phyloP scores from a whole-genome alignment of 2,329 filamentous ascomycete genomes.

The Teratosphaeria epicoccoides region DNA sequence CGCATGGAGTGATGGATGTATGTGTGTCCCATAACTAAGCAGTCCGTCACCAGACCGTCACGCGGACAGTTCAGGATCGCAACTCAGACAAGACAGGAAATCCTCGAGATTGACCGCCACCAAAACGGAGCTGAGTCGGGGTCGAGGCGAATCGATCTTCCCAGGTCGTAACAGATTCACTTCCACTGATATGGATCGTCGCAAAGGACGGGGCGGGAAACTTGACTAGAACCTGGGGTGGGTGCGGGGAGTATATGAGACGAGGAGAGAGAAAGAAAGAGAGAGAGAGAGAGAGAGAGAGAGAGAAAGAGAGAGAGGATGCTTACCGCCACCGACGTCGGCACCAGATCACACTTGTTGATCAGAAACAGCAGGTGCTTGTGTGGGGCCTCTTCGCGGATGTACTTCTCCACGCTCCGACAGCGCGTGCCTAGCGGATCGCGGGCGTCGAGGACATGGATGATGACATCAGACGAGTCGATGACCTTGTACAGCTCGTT shows the following conservation, averaged over 20 bases:
- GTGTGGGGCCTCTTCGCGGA: slow-evolving; percentile 84
- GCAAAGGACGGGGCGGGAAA: slow-evolving; percentile 50
- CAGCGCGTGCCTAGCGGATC: slow-evolving; percentile 87
- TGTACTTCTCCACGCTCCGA: slow-evolving; percentile 82
- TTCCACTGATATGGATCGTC: slow-evolving; percentile 50
- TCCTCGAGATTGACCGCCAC: slow-evolving; percentile 59
- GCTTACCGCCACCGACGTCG: slow-evolving; percentile 91
- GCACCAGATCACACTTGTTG: slow-evolving; percentile 89
- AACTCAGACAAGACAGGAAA: slow-evolving; percentile 89
- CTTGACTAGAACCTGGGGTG: slow-evolving; percentile 85
- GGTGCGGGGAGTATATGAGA: slow-evolving; percentile 24
- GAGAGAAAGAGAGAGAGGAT: slow-evolving; percentile 7
- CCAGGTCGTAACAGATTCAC: slow-evolving; percentile 96
- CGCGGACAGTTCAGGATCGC: slow-evolving; percentile 62
- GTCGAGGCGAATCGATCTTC: slow-evolving; percentile 71
- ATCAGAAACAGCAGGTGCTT: slow-evolving; percentile 87
- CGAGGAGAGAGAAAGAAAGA: neutral
- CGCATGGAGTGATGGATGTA: slow-evolving; percentile 19
- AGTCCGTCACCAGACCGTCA: slow-evolving; percentile 59
- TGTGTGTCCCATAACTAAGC: slow-evolving; percentile 99
- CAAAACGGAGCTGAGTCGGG: slow-evolving; percentile 79
- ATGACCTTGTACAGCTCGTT: slow-evolving; percentile 91
- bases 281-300: slow-evolving; percentile 10
- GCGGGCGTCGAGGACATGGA: slow-evolving; percentile 86
- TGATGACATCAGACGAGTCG: slow-evolving; percentile 87